These are phyloP conservation scores for Ambispora gerdemannii DNA, from an alignment of 192 early-diverging fungal genomes.

Conservation along the genomic window DNA sequence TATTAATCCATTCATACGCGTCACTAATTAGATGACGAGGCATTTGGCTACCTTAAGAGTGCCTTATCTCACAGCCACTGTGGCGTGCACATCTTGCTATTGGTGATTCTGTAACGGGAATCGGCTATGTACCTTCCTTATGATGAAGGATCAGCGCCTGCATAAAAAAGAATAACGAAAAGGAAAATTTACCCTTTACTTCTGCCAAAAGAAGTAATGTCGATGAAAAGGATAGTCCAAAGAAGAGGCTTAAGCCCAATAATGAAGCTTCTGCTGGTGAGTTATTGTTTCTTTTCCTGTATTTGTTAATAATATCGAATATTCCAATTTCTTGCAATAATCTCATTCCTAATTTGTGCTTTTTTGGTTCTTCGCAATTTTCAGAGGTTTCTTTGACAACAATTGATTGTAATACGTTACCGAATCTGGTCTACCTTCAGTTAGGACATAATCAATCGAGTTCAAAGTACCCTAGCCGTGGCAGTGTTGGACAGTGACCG, in stretches of 20 bases:
- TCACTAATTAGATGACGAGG: conserved; percentile 60
- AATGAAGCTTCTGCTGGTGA: neutral
- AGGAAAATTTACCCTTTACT: conserved; percentile 6
- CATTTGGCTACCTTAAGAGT: conserved; percentile 57
- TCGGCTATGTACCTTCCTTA: no score
- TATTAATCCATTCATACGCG: conserved; percentile 67
- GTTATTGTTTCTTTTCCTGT: neutral
- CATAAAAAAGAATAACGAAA: no score
- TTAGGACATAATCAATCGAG: neutral
- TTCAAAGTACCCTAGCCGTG: no score
- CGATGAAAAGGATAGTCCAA: neutral
- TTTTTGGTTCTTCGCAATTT: neutral
- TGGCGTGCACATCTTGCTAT: no score
- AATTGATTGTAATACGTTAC: neutral
- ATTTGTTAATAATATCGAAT: neutral
- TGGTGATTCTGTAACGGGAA: no score
- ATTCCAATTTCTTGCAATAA: no score
- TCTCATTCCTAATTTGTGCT: neutral
- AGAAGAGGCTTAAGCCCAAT: neutral
- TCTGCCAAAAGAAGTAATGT: neutral
- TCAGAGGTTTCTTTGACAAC: neutral
- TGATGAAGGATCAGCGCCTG: no score
- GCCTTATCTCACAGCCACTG: no score
- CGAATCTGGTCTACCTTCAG: neutral
- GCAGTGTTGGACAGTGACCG: no score